A percentile compares a stretch with the other conserved stretches of the same genome.
Evolutionary conservation across 441 rosid genomes (phyloP).

Genomic region (Codiaeum variegatum): DNA sequence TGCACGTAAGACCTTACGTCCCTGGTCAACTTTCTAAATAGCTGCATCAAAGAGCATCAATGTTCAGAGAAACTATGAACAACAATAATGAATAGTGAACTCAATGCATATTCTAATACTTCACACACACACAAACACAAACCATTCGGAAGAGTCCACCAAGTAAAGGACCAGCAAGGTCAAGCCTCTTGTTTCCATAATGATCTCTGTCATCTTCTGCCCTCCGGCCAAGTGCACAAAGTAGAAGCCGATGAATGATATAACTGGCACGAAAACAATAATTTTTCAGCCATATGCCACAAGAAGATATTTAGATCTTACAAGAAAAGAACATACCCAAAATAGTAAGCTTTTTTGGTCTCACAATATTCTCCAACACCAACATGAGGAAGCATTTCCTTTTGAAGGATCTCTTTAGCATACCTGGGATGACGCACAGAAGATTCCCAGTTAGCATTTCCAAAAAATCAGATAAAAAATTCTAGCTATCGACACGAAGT

Average conservation of each 20-base stretch:
- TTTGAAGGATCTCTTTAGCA: conserved; percentile 95
- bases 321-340: conserved; percentile 56
- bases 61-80: conserved; percentile 18
- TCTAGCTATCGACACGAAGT: conserved; percentile 20
- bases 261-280: conserved; percentile 43
- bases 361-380: conserved; percentile 88
- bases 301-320: neutral
- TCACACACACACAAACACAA: conserved; percentile 26
- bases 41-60: conserved; percentile 46
- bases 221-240: conserved; percentile 92
- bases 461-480: conserved; percentile 19
- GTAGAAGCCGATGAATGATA: conserved; percentile 87
- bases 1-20: conserved; percentile 89
- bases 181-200: conserved; percentile 98
- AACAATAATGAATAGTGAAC: neutral
- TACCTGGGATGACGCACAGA: conserved; percentile 52
- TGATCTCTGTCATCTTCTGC: conserved; percentile 99
- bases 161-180: conserved; percentile 97
- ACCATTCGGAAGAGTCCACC: conserved; percentile 98
- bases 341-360: conserved; percentile 93
- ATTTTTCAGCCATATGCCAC: conserved; percentile 3
- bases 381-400: conserved; percentile 99
- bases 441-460: conserved; percentile 27
- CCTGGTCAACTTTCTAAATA: conserved; percentile 87
- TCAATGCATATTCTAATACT: neutral